phyloP scores from a whole-genome alignment of 2,329 filamentous ascomycete genomes.

The Ophiognomonia clavigignenti-juglandacearum region DNA sequence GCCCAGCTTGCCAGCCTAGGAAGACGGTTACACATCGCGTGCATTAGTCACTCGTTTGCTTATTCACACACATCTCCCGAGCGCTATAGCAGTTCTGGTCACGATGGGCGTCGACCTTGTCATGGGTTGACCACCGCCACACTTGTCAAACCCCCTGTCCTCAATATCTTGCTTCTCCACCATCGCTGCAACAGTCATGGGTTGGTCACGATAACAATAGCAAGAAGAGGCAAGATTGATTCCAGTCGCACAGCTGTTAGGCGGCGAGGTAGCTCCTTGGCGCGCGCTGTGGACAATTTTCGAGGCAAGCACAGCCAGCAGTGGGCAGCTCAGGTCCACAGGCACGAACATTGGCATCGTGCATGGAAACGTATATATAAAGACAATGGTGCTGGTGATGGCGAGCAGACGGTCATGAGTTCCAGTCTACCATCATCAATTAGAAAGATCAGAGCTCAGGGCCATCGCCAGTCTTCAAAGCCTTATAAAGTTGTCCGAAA shows the following conservation, averaged over 20 bases:
- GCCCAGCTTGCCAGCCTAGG: too few relatives aligned
- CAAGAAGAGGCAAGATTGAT: not conserved
- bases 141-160: not conserved
- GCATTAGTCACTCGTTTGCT: too few relatives aligned
- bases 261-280: not conserved
- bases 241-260: not conserved
- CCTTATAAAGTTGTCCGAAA: not conserved
- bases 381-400: too few relatives aligned
- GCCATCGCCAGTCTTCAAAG: too few relatives aligned
- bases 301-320: too few relatives aligned
- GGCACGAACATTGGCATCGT: too few relatives aligned
- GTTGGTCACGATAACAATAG: conserved; percentile 4
- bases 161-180: not conserved
- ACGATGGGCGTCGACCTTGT: not conserved
- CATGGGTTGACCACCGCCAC: conserved; percentile 2
- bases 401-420: too few relatives aligned
- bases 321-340: too few relatives aligned
- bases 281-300: not conserved
- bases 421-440: too few relatives aligned
- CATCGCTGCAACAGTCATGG: not conserved
- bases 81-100: not conserved
- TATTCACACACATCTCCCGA: not conserved
- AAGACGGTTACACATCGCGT: too few relatives aligned
- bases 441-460: too few relatives aligned
- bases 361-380: too few relatives aligned